These are phyloP conservation scores for Talaromyces pinophilus DNA, from an alignment of 2,329 filamentous ascomycete species.

Conservation along the genomic window DNA sequence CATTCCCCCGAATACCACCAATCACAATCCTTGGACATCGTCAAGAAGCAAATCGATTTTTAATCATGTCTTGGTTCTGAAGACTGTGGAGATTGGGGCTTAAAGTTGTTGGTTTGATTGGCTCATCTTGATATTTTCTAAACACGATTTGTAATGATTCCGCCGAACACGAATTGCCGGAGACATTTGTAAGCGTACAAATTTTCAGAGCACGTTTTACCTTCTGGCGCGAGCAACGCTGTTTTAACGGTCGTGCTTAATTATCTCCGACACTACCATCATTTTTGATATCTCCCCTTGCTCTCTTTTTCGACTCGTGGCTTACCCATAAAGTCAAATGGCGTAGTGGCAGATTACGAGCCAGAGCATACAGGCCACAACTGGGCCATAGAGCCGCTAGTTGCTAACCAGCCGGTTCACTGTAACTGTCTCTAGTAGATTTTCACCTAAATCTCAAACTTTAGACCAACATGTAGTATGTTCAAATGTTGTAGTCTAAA, in stretches of 20 bases:
- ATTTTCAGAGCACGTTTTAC: neutral
- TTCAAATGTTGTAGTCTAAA: neutral
- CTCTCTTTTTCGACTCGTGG: neutral
- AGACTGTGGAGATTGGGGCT: neutral
- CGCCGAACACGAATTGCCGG: neutral
- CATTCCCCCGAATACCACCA: neutral
- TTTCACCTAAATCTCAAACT: no score
- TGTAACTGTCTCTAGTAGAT: neutral
- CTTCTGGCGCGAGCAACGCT: neutral
- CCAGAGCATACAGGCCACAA: neutral
- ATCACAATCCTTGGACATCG: neutral
- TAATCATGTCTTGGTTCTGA: neutral
- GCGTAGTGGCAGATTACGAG: neutral
- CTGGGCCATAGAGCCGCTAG: neutral
- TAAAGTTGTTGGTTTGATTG: neutral
- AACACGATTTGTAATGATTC: neutral
- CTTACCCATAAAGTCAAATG: neutral
- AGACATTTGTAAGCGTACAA: neutral
- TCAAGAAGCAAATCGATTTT: neutral
- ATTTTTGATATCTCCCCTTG: neutral
- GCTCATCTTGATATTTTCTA: neutral
- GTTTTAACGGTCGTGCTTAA: neutral
- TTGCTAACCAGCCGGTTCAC: neutral
- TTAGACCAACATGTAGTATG: no score
- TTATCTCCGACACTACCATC: neutral